Evolutionary conservation across 495 filamentous ascomycete species (phyloP), one percentile per base, ranked within the genome.

Genomic region (Acidiella bohemica): DNA sequence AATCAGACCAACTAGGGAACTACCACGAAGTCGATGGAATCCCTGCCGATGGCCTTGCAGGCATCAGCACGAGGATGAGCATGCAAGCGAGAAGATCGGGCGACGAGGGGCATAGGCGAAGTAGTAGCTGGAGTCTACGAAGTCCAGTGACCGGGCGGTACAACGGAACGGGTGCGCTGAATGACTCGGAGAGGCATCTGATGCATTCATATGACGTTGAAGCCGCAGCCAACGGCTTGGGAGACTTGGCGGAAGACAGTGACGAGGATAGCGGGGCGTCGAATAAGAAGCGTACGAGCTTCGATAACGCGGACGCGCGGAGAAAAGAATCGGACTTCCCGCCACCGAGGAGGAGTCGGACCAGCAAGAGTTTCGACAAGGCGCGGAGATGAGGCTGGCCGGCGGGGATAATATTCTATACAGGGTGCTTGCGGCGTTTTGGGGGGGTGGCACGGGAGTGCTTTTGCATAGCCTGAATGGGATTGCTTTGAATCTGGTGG

Each of bases 11-110:
- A 9, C 66, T 70, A 30, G 79, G 78, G 41, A 59, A 67, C 19
- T 47, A 49, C 34, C 63, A 64, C 41, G 72, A 73, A 30, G 62
- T 70, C 26, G 80, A 93, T 54, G 82, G 75, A 20, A 80, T 87
- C 12, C 90, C 88, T 12, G 93, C 85, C 16, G 90, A 97, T 55
- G 84, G 77, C 43, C 75, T 97, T 46, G 78, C 82, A n/a, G 80
- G 81, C 47, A 70, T 86, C 43, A 79, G 85, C 51, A 95, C 92
- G 13, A 74, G 90, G 40, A 72, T 81, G 34, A 87, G 81, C 48
- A 95, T 97, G 90, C 92, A 97, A 53, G 66, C 80, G 25, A 68
- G 86, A 38, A 69, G 92, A 32, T 83, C 77, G 59, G 63, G 55
- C 28, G 72, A 76, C 30, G 23, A 42, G 2, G 25, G 39, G 19